Evolutionary conservation across 1,284 basidiomycete genomes (phyloP), one percentile per base, ranked within the genome.

Genomic region (Exobasidium cylindrosporum): DNA sequence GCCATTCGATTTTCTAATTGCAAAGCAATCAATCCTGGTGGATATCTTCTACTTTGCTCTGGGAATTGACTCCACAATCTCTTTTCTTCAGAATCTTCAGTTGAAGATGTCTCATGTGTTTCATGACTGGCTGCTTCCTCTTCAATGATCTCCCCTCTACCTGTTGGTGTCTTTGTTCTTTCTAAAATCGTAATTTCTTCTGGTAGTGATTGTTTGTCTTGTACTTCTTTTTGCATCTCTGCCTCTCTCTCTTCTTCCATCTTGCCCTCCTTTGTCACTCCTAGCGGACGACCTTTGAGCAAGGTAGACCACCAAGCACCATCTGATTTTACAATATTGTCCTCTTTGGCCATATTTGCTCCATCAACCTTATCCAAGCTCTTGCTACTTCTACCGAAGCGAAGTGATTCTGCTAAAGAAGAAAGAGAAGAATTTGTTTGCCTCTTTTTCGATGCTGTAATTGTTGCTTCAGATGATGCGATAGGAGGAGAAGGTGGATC

Each of bases 41-140:
- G 72, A 54, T 74, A 67, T 26, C 64, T 56, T 40, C 70, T 61
- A 31, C 56, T 61, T 57, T 74, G 72, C 3, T 70, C 62, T 0
- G 72, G 72, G 61, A 74, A 74, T 3, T 64, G 62, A 1, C 63
- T 63, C 72, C 72, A 74, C 1, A 74, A 57, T 3, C 70, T 61
- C 0, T 60, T 46, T 52, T 74, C 70, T 28, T 72, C 70, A 7
- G 66, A 70, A 45, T 72, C 70, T 7, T 58, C 57, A 2, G 57
- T 31, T 30, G 57, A 52, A 11, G 57, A 11, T 21, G 57, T 23
- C 23, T 29, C 23, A 4, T 24, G 24, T 21, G 57, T 23, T n/a
- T 28, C 23, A 2, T 24, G 24, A 24, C 54, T 46, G 32, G 56
- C 13, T 57, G 40, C 17, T 10, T 49, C 44, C 4, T 30, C 43